A percentile compares a stretch with the other conserved stretches of the same genome.
Conservation (phyloP, 2,329 filamentous ascomycete genomes). For the Raffaelea arxii region DNA sequence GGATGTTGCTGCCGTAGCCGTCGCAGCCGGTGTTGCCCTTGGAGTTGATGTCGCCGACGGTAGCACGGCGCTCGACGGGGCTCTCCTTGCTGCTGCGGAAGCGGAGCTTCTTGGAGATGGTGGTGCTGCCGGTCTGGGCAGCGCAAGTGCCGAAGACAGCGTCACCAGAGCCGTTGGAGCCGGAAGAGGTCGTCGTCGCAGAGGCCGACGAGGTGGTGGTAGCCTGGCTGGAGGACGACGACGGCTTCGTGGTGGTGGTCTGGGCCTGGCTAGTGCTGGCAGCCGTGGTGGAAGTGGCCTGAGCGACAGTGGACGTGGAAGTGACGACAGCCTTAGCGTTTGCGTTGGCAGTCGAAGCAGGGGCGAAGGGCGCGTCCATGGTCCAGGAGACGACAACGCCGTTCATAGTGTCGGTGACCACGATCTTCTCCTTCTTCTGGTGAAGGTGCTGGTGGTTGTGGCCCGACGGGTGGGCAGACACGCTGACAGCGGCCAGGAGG, state of each 20-base stretch:
- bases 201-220: neutral
- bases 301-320: constrained; percentile 2
- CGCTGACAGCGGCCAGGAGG: constrained; percentile 22
- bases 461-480: constrained; percentile 23
- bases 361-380: constrained; percentile 16
- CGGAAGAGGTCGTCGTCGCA: constrained; percentile 40
- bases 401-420: constrained; percentile 17
- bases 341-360: constrained; percentile 12
- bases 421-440: constrained; percentile 12
- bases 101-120: too few relatives aligned
- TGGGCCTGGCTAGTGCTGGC: neutral
- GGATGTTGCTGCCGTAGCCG: constrained; percentile 42
- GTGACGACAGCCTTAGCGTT: constrained; percentile 10
- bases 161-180: constrained; percentile 71
- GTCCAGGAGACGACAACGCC: constrained; percentile 19
- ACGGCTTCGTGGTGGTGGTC: constrained; percentile 5
- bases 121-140: constrained; percentile 43
- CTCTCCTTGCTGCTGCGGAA: too few relatives aligned
- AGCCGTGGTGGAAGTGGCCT: constrained; percentile 3
- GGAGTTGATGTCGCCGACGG: constrained; percentile 34
- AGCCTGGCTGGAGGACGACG: constrained; percentile 2
- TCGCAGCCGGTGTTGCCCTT: constrained; percentile 34
- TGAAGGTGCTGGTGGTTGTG: constrained; percentile 22
- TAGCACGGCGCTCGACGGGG: constrained; percentile 29
- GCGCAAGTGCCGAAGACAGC: constrained; percentile 30